Percentiles rank a stretch among this genome's conserved stretches.
phyloP scores from a whole-genome alignment of 768 basidiomycete species.

The Auricularia heimuer region DNA sequence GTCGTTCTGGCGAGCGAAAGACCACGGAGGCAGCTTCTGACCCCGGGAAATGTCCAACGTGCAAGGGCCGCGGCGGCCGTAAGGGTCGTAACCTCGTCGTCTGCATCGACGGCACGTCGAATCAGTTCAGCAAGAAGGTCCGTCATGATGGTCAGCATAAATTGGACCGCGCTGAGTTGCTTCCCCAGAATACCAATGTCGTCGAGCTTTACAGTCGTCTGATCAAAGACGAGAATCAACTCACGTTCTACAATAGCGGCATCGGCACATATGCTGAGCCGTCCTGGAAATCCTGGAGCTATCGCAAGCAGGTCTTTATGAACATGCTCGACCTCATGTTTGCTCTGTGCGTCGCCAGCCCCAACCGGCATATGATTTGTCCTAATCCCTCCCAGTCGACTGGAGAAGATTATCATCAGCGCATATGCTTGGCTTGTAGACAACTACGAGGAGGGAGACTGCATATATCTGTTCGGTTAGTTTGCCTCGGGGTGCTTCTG shows the following conservation, averaged over 20 bases:
- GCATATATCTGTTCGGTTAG: conserved; percentile 34
- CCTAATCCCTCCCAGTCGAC: conserved; percentile 19
- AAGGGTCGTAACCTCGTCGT: conserved; percentile 4
- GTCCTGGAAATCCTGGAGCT: conserved; percentile 12
- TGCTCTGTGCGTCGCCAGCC: conserved; percentile 23
- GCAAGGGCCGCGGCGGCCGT: too few relatives aligned
- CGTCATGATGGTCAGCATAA: neutral
- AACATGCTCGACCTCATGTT: conserved; percentile 26
- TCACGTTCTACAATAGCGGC: conserved; percentile 28
- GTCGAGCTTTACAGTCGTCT: conserved; percentile 25
- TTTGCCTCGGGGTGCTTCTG: neutral
- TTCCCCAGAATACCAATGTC: conserved; percentile 31
- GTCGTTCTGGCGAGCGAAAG: too few relatives aligned
- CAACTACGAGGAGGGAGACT: conserved; percentile 28
- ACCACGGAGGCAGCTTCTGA: too few relatives aligned
- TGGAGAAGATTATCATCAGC: conserved; percentile 24
- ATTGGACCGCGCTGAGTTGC: neutral
- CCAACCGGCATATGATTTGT: too few relatives aligned
- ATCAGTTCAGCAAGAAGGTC: conserved; percentile 18
- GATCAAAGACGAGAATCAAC: too few relatives aligned
- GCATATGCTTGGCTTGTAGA: conserved; percentile 35
- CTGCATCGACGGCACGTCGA: conserved; percentile 21
- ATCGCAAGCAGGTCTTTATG: conserved; percentile 14
- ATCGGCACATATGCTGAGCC: conserved; percentile 28
- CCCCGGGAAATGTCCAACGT: too few relatives aligned